Conservation (phyloP, 2,329 filamentous ascomycete genomes). For the Pseudocercospora pini-densiflorae region DNA sequence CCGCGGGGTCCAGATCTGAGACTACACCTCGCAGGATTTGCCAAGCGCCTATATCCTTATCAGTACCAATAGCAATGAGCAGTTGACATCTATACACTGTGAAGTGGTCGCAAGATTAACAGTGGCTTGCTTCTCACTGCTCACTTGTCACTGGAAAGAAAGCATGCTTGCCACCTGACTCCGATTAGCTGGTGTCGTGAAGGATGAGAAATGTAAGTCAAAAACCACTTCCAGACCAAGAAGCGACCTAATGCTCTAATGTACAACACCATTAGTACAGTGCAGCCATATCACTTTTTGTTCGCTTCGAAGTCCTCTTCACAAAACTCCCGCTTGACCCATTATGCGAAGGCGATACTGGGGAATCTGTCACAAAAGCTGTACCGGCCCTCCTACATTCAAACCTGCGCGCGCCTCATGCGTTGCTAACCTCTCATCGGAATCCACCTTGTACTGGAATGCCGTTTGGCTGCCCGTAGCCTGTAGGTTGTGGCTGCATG, state of each 20-base stretch:
- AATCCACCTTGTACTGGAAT: constrained; percentile 17
- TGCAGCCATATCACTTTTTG: neutral
- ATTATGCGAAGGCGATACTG: constrained; percentile 5
- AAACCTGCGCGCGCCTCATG: neutral
- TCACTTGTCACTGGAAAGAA: too few relatives aligned
- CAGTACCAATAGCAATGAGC: too few relatives aligned
- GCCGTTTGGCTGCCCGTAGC: constrained; percentile 28
- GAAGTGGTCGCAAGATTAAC: too few relatives aligned
- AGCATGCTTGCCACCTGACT: too few relatives aligned
- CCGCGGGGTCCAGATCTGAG: too few relatives aligned
- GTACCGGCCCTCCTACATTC: neutral
- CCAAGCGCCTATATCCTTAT: too few relatives aligned
- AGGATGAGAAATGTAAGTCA: too few relatives aligned
- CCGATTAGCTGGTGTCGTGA: too few relatives aligned
- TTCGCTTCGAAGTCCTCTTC: neutral
- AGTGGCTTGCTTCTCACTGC: too few relatives aligned
- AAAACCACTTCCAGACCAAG: neutral
- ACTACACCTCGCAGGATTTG: too few relatives aligned
- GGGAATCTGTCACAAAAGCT: constrained; percentile 5
- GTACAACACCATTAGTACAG: constrained; percentile 3
- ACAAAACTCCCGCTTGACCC: neutral
- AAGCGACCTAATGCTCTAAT: constrained; percentile 1
- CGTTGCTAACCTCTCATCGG: neutral
- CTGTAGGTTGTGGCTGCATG: constrained; percentile 57
- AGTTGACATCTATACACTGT: too few relatives aligned